Base-by-base conservation (phyloP, 768 basidiomycete genomes). In the Podaxis sp. region DNA sequence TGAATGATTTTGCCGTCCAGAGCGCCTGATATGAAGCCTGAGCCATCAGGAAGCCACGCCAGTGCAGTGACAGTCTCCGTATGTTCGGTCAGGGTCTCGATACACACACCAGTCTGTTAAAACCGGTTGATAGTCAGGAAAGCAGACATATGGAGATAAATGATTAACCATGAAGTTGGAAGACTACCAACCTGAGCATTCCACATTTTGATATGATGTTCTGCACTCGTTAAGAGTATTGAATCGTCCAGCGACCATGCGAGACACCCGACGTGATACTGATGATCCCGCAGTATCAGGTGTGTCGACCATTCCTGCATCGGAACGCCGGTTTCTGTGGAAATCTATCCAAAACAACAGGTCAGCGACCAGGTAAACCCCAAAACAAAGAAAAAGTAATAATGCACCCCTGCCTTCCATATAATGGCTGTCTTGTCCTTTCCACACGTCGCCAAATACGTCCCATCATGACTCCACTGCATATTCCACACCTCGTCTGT, bases 401-500 rank as follows among this genome's bases (percentile, higher is more conserved):
- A 54, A 58, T 90, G 68, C 73, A 93, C 95, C 76, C 84, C 84
- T 57, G 94, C 79, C 50, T 80, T 80, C 95, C 95, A 98, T 53
- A 98, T 89, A 58, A 97, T 91, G 5, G 90, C 94, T 4, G 82
- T 81, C 75, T 84, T 86, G 73, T 98, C 96, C 72, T 85, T 91
- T 59, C 95, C 90, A 38, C 90, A 91, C 64, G 88, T 95, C 32
- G 95, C 97, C 53, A 99, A 78, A 67, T 82, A 87, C 52, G 74
- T 73, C 1, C 97, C 97, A 70, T 89, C 87, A 66, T 91, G 92
- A 73, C 94, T 96, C 95, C 95, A 99, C 70, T 89, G 90, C 61
- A 98, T 73, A 69, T 90, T 87, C 95, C 96, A 98, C 46, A 99
- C 95, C 71, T 99, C 94, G 69, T 98, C 93, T 10, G 79, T 82